Evolutionary conservation across 2,329 filamentous ascomycete species (phyloP).

Genomic region (Penicillium hesseltinei): DNA sequence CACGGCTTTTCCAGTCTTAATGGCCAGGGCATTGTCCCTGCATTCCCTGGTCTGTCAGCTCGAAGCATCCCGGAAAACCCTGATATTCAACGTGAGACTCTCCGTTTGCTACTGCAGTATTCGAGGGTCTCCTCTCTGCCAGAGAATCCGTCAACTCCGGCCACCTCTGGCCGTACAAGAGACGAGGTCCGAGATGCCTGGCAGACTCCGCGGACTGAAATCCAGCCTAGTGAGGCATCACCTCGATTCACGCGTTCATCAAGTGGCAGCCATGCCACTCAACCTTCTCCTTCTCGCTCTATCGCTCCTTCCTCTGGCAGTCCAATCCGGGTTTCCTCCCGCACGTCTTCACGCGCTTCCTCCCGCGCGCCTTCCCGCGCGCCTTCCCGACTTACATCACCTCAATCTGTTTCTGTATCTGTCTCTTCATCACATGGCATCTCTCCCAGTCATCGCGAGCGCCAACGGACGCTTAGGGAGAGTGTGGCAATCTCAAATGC

Average conservation of each 20-base stretch:
- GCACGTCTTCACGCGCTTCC: background rate
- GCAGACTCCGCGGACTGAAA: background rate
- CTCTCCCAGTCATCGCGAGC: background rate
- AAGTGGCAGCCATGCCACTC: background rate
- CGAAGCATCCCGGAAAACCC: slow-evolving; percentile 5
- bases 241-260: background rate
- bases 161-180: background rate
- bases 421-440: background rate
- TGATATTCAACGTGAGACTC: slow-evolving; percentile 1
- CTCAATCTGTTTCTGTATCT: background rate
- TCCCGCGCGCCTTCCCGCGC: background rate
- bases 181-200: background rate
- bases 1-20: background rate
- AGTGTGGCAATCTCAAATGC: slow-evolving; percentile 7
- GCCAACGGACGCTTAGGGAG: slow-evolving; percentile 5
- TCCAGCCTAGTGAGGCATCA: background rate
- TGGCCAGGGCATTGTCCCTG: background rate
- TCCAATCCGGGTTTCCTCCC: background rate
- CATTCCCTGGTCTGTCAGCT: slow-evolving; percentile 5
- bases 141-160: background rate
- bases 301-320: background rate
- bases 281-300: background rate
- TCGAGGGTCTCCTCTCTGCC: background rate
- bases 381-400: background rate
- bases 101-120: slow-evolving; percentile 1